Evolutionary conservation across 2,329 filamentous ascomycete species (phyloP).

Genomic region (Septoria petroselini): DNA sequence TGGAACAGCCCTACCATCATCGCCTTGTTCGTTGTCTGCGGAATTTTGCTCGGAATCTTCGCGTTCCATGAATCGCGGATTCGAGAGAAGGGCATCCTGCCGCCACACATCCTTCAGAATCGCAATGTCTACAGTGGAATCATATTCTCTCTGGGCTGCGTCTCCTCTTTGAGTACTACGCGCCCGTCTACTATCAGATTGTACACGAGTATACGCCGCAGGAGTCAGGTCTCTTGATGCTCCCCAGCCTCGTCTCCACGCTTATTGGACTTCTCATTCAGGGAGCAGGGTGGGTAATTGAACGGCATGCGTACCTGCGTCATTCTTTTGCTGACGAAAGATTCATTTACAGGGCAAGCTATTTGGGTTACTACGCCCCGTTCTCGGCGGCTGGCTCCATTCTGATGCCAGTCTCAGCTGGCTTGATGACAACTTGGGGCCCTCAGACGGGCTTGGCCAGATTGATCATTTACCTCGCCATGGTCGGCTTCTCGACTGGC

Average conservation of each 20-base stretch:
- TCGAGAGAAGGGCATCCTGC: conserved; percentile 45
- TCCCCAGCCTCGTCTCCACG: no score
- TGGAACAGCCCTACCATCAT: conserved; percentile 44
- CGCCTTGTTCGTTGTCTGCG: conserved; percentile 44
- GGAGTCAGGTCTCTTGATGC: no score
- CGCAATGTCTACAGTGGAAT: conserved; percentile 49
- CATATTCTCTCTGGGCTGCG: conserved; percentile 36
- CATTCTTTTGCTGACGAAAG: conserved; percentile 10
- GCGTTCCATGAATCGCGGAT: no score
- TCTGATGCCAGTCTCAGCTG: conserved; percentile 45
- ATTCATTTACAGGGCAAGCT: no score
- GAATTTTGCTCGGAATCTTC: conserved; percentile 40
- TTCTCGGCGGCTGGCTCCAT: conserved; percentile 42
- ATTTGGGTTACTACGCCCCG: conserved; percentile 48
- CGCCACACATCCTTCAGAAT: conserved; percentile 44
- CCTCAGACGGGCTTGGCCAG: conserved; percentile 38
- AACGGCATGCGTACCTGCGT: no score
- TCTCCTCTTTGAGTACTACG: no score
- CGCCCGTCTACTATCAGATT: no score
- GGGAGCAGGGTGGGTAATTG: no score
- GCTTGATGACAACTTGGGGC: conserved; percentile 46
- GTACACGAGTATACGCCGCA: no score
- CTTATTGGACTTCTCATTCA: no score
- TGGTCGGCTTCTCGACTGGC: conserved; percentile 47
- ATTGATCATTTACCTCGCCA: conserved; percentile 52